Evolutionary conservation across 140 eudicot genomes (phyloP).

Genomic region (Oenanthe javanica): DNA sequence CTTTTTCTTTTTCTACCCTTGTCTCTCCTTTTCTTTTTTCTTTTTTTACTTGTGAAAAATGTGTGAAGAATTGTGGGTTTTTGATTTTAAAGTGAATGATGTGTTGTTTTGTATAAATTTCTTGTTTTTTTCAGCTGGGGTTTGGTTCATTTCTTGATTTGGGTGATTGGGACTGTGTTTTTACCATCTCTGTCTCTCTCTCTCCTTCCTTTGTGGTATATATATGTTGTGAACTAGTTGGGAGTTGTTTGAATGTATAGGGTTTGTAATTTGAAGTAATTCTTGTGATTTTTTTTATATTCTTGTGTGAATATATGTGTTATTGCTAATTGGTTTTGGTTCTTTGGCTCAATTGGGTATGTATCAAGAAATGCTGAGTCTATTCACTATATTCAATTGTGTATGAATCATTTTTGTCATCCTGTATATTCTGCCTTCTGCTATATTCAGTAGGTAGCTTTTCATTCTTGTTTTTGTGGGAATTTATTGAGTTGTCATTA

Average conservation of each 20-base stretch:
- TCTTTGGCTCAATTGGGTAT: background rate
- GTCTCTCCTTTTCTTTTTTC: background rate
- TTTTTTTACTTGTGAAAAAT: too few species aligned
- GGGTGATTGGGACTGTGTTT: background rate
- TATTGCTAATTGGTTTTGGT: background rate
- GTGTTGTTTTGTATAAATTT: background rate
- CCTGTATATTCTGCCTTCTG: conserved; percentile 11
- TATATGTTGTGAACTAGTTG: background rate
- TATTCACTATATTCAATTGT: conserved; percentile 6
- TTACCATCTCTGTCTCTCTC: background rate
- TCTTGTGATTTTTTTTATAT: background rate
- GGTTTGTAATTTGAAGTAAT: background rate
- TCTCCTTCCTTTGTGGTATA: background rate
- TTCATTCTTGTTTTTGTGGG: background rate
- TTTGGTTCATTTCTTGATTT: background rate
- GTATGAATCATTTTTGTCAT: background rate
- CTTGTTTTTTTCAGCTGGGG: background rate
- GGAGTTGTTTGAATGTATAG: background rate
- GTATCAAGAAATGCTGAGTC: background rate
- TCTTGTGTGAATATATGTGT: too few species aligned
- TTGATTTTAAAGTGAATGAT: background rate
- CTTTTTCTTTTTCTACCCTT: background rate
- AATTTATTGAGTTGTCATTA: conserved; percentile 1
- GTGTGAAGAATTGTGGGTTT: background rate
- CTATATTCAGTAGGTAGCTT: background rate